Conservation (phyloP, 2,329 filamentous ascomycete genomes). For the Allantophomopsis cytisporea region DNA sequence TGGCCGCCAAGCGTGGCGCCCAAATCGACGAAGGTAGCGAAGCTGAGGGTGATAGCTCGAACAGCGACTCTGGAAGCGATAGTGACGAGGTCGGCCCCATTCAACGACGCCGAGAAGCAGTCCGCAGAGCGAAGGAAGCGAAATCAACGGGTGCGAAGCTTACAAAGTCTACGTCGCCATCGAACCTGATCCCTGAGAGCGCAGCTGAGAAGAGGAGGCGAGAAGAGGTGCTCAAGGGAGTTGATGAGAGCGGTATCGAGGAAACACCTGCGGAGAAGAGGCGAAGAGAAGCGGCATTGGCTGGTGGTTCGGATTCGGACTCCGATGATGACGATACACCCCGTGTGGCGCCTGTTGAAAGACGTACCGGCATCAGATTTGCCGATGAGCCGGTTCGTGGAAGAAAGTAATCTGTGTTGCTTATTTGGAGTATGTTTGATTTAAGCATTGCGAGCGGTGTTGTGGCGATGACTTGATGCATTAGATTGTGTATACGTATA, state of each 20-base stretch:
- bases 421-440: too few relatives aligned
- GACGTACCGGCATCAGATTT: constrained; percentile 17
- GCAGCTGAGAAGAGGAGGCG: constrained; percentile 56
- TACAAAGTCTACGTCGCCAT: constrained; percentile 17
- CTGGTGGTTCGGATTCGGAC: constrained; percentile 8
- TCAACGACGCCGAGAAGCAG: background rate
- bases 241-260: constrained; percentile 17
- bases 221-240: constrained; percentile 34
- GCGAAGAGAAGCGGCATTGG: constrained; percentile 57
- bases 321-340: constrained; percentile 16
- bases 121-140: background rate
- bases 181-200: constrained; percentile 37
- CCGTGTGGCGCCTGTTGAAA: constrained; percentile 11
- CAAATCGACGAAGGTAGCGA: constrained; percentile 1
- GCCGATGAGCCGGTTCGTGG: constrained; percentile 17
- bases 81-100: constrained; percentile 1
- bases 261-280: constrained; percentile 46
- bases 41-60: background rate
- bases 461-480: too few relatives aligned
- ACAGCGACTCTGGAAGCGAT: background rate
- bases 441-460: too few relatives aligned
- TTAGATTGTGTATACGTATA: too few relatives aligned
- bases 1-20: constrained; percentile 8
- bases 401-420: constrained; percentile 1
- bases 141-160: constrained; percentile 1